Conservation (phyloP, 202 grass and related monocot species). For the Hordeum pubiflorum region DNA sequence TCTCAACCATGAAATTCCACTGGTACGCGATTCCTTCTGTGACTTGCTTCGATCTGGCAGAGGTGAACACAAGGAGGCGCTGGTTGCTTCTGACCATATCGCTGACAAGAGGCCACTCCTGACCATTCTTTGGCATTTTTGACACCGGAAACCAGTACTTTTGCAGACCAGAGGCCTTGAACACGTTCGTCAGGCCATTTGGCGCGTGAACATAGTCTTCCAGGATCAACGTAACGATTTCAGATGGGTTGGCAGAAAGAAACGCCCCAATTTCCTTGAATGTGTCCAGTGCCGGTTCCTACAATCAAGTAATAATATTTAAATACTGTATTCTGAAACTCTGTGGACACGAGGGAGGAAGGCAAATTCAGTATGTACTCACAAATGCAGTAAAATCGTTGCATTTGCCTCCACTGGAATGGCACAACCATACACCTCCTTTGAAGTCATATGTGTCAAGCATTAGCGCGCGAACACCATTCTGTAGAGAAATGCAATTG, state of each 20-base stretch:
- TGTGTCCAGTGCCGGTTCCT: slow-evolving; percentile 78
- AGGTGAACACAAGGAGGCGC: too few species aligned
- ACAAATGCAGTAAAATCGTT: slow-evolving; percentile 88
- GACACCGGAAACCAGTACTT: too few species aligned
- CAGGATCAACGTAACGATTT: slow-evolving; percentile 76
- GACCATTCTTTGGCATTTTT: too few species aligned
- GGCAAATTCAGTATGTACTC: slow-evolving; percentile 24
- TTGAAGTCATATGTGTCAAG: slow-evolving; percentile 88
- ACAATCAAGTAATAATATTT: not conserved
- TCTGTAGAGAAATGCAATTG: slow-evolving; percentile 26
- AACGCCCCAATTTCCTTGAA: slow-evolving; percentile 76
- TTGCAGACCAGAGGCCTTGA: not conserved
- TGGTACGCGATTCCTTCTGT: too few species aligned
- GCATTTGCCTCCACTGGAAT: slow-evolving; percentile 35
- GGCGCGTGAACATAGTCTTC: slow-evolving; percentile 21
- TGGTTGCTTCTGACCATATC: too few species aligned
- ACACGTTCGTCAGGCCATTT: slow-evolving; percentile 74
- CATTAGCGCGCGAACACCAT: slow-evolving; percentile 80
- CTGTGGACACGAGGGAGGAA: not conserved
- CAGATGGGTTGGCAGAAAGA: slow-evolving; percentile 66
- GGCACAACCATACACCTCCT: slow-evolving; percentile 83
- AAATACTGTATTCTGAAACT: too few species aligned
- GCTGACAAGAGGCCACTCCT: too few species aligned
- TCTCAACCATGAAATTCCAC: slow-evolving; percentile 16
- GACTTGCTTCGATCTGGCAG: too few species aligned